Percentiles rank a stretch among this genome's conserved stretches.
Evolutionary conservation across 495 filamentous ascomycete genomes (phyloP).

Genomic region (Endocarpon pusillum): DNA sequence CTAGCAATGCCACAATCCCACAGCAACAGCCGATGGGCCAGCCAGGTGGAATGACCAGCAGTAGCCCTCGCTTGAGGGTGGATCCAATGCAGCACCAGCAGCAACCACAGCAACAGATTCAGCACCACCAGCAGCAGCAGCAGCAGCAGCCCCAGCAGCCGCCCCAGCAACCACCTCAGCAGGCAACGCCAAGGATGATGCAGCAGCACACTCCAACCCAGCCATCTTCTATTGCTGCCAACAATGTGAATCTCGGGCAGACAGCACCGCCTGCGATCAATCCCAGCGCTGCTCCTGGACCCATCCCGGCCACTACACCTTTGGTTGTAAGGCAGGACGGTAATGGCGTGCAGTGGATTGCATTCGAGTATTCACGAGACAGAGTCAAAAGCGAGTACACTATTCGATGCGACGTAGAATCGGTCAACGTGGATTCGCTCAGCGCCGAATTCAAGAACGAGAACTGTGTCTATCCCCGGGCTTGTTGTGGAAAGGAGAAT

Average conservation of each 20-base stretch:
- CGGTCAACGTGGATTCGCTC: constrained; percentile 76
- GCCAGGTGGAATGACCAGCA: constrained; percentile 17
- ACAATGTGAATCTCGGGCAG: constrained; percentile 27
- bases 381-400: constrained; percentile 99
- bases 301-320: constrained; percentile 94
- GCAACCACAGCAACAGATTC: no score
- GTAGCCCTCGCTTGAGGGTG: constrained; percentile 21
- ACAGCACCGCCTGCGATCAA: constrained; percentile 31
- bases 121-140: constrained; percentile 7
- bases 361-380: constrained; percentile 94
- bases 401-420: constrained; percentile 95
- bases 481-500: constrained; percentile 87
- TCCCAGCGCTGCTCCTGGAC: constrained; percentile 84
- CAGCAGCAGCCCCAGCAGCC: constrained; percentile 11
- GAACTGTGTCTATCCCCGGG: constrained; percentile 94
- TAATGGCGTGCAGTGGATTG: constrained; percentile 97
- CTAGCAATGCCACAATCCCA: constrained; percentile 35
- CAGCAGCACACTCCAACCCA: constrained; percentile 29
- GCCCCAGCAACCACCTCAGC: constrained; percentile 18
- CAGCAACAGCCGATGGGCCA: constrained; percentile 32
- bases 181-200: constrained; percentile 39
- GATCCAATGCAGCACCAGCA: constrained; percentile 13
- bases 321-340: constrained; percentile 88
- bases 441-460: constrained; percentile 83
- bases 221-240: constrained; percentile 32